A percentile compares a stretch with the other conserved stretches of the same genome.
Conservation (phyloP, 176 grass and related monocot species). For the Microstegium vimineum region DNA sequence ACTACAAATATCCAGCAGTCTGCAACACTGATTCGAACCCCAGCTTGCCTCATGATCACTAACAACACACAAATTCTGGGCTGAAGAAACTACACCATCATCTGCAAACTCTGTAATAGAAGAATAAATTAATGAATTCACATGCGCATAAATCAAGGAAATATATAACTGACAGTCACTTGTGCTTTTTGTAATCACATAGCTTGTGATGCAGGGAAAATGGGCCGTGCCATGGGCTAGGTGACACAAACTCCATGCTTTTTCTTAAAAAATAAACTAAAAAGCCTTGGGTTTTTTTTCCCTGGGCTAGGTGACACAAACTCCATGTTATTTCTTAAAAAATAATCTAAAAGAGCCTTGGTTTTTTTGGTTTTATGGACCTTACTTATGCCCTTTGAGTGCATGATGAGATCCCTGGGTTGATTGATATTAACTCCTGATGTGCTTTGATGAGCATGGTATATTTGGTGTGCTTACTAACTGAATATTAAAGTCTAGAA, state of each 20-base stretch:
- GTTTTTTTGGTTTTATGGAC: neutral
- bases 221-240: too few species aligned
- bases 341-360: neutral
- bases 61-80: conserved; percentile 15
- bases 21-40: conserved; percentile 40
- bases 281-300: neutral
- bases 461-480: neutral
- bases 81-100: conserved; percentile 12
- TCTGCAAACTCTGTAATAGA: conserved; percentile 19
- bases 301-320: neutral
- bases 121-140: conserved; percentile 32
- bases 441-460: neutral
- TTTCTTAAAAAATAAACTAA: neutral
- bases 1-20: conserved; percentile 59
- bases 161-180: neutral
- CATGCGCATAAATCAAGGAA: neutral
- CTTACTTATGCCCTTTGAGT: neutral
- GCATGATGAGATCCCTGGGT: neutral
- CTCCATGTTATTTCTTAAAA: neutral
- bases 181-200: neutral
- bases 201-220: neutral
- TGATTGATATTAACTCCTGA: neutral
- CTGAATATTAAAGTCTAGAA: neutral
- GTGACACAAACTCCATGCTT: neutral
- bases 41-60: conserved; percentile 26